Base-by-base conservation (phyloP, 805 yeast genomes). In the Candida verbasci region DNA sequence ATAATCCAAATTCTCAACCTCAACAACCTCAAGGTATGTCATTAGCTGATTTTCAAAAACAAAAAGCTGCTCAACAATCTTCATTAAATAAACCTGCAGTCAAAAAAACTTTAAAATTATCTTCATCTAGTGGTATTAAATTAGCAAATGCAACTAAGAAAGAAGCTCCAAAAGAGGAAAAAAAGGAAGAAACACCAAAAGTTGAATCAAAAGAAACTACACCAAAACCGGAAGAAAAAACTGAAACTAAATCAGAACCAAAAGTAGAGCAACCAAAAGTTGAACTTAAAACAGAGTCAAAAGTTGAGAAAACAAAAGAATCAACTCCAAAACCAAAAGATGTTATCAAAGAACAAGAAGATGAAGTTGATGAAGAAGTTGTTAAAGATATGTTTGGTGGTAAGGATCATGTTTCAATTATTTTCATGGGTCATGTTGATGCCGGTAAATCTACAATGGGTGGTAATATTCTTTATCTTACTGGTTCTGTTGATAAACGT, bases 371-470 rank as follows among this genome's bases (percentile, higher is more conserved):
- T 58, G 85, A 85, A 54, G 93, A 82, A 50, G 77, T 89, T 46
- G 87, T 93, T 46, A 81, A 77, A 40, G 98, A 94, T 53, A 67
- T 93, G 85, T 93, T 86, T 56, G 97, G 96, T 46, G 95, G 95
- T 55, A 93, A 93, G 64, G 98, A 91, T 60, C 98, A 93, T 68
- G 77, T 93, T 59, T 89, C 97, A 14, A 83, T 93, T 50, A 87
- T 93, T 50, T 93, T 93, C 68, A 93, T 93, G 97, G 99, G 99
- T 52, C 99, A 93, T 59, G 99, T 93, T 49, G 98, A 93, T 74
- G 98, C 98, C 24, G 98, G 99, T 60, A 93, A 93, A 66, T 87
- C 96, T 35, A 93, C 99, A 42, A 91, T 93, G 96, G 98, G 98
- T 61, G 99, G 99, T 68, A 93, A 93, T 66, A 71, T 93, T 50